Conservation (phyloP, 1,139 yeast genomes). For the Kluyveromyces marxianus region DNA sequence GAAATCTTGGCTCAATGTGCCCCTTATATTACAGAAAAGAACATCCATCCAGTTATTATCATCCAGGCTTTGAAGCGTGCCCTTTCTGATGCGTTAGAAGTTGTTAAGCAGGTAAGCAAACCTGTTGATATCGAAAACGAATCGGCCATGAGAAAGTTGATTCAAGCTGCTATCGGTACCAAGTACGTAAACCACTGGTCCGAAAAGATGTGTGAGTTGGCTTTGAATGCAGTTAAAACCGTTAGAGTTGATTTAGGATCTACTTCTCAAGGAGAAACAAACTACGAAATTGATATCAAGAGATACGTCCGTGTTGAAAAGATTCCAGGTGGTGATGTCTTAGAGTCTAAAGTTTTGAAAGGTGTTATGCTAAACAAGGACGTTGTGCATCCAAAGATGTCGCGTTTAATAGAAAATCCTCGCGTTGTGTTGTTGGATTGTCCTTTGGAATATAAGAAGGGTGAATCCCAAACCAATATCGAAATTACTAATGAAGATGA, state of each 20-base stretch:
- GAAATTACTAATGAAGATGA: slow-evolving; percentile 95
- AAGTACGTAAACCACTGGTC: slow-evolving; percentile 92
- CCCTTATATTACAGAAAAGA: slow-evolving; percentile 82
- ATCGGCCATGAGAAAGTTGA: slow-evolving; percentile 76
- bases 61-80: slow-evolving; percentile 94
- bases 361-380: slow-evolving; percentile 95
- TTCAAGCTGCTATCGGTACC: slow-evolving; percentile 91
- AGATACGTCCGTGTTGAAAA: slow-evolving; percentile 91
- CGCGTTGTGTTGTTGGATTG: slow-evolving; percentile 84
- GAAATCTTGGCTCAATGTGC: slow-evolving; percentile 93
- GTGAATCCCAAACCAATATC: slow-evolving; percentile 96
- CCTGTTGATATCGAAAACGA: slow-evolving; percentile 84
- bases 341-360: slow-evolving; percentile 78
- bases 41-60: slow-evolving; percentile 93
- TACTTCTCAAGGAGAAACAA: slow-evolving; percentile 39
- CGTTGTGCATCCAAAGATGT: slow-evolving; percentile 97
- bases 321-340: slow-evolving; percentile 95
- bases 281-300: slow-evolving; percentile 76
- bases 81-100: slow-evolving; percentile 79
- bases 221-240: slow-evolving; percentile 81
- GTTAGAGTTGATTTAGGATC: slow-evolving; percentile 64
- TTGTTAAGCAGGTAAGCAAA: slow-evolving; percentile 74
- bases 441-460: slow-evolving; percentile 97
- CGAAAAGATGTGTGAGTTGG: slow-evolving; percentile 80
- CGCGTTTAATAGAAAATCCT: slow-evolving; percentile 80